phyloP scores from a whole-genome alignment of 257 asterid genomes.

The Ballota nigra region DNA sequence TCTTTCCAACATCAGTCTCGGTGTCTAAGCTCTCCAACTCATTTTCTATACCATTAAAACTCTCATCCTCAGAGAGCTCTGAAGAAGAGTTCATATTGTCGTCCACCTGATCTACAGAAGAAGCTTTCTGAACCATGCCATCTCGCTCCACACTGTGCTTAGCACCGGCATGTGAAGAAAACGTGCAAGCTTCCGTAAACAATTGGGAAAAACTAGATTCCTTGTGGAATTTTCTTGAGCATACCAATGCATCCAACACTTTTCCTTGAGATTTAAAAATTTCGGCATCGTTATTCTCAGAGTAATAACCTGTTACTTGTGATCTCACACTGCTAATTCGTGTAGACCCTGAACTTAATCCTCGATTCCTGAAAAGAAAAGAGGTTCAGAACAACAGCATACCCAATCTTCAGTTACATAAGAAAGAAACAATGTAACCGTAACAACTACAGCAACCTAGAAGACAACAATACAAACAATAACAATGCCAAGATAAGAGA shows the following conservation, averaged over 20 bases:
- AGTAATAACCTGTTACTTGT: slow-evolving; percentile 32
- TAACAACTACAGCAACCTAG: not conserved
- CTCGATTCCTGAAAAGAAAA: slow-evolving; percentile 49
- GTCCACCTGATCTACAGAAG: no score
- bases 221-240: slow-evolving; percentile 34
- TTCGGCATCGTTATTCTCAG: slow-evolving; percentile 31
- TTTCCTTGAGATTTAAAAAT: slow-evolving; percentile 25
- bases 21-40: slow-evolving; percentile 33
- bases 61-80: slow-evolving; percentile 48
- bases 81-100: slow-evolving; percentile 42
- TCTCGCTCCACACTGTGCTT: slow-evolving; percentile 48
- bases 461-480: not conserved
- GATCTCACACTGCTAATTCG: slow-evolving; percentile 29
- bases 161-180: slow-evolving; percentile 56
- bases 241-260: slow-evolving; percentile 21
- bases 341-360: slow-evolving; percentile 31
- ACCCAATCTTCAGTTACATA: not conserved
- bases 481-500: not conserved
- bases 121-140: no score
- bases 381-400: not conserved
- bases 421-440: not conserved
- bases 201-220: slow-evolving; percentile 27
- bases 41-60: slow-evolving; percentile 24
- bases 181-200: slow-evolving; percentile 26
- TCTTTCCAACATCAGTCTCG: slow-evolving; percentile 31